phyloP scores from a whole-genome alignment of 2,329 filamentous ascomycete genomes.

The Neoascochyta sp. region DNA sequence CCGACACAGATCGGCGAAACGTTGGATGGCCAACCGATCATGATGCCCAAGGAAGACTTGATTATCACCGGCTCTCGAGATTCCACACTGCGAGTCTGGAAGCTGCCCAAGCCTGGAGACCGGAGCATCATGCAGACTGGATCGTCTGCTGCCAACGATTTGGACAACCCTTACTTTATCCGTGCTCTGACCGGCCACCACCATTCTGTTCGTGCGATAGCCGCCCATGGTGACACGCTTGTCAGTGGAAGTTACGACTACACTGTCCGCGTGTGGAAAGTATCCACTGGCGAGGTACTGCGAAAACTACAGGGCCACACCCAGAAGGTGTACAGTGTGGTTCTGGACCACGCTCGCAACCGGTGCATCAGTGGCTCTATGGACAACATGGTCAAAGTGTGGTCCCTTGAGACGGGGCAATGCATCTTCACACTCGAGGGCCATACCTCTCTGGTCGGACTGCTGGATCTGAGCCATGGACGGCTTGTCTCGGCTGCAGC shows the following conservation, averaged over 20 bases:
- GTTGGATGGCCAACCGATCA: conserved; percentile 68
- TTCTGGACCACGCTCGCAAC: conserved; percentile 85
- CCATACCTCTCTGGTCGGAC: conserved; percentile 84
- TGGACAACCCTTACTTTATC: conserved; percentile 92
- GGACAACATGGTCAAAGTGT: conserved; percentile 97
- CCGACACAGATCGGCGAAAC: conserved; percentile 73
- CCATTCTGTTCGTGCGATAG: conserved; percentile 93
- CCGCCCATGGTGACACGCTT: conserved; percentile 90
- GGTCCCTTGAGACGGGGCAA: conserved; percentile 83
- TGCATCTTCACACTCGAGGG: conserved; percentile 89
- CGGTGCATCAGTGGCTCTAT: conserved; percentile 97
- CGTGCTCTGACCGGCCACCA: conserved; percentile 80
- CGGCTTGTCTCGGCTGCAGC: conserved; percentile 91
- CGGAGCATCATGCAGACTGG: conserved; percentile 74
- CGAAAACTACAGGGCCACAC: conserved; percentile 82
- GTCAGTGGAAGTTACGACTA: conserved; percentile 96
- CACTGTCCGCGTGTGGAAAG: conserved; percentile 93
- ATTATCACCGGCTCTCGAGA: conserved; percentile 98
- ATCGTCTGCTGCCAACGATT: conserved; percentile 66
- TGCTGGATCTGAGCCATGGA: conserved; percentile 84
- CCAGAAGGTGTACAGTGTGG: conserved; percentile 95
- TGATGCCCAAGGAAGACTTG: conserved; percentile 90
- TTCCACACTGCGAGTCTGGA: conserved; percentile 91
- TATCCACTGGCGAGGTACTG: conserved; percentile 85
- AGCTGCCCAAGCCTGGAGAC: conserved; percentile 76